These are phyloP conservation scores for Chiua sp. DNA, from an alignment of 1,284 basidiomycete species.

Conservation along the genomic window DNA sequence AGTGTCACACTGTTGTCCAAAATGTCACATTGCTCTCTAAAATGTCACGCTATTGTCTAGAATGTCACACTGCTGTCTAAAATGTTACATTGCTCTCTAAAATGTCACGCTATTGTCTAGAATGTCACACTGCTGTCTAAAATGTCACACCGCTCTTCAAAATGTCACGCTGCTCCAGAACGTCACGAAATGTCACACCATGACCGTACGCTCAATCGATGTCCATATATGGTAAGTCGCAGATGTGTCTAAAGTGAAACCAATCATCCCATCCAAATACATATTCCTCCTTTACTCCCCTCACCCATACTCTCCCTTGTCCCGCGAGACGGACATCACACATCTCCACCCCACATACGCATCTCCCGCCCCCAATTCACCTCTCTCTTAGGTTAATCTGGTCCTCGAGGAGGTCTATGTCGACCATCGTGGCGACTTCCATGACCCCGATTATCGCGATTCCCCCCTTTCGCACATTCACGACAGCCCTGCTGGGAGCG, in stretches of 20 bases:
- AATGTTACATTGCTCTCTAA: too few species aligned
- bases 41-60: too few species aligned
- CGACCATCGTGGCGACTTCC: constrained; percentile 64
- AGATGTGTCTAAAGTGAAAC: constrained; percentile 18
- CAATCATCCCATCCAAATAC: constrained; percentile 26
- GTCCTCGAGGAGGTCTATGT: constrained; percentile 50
- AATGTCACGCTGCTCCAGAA: too few species aligned
- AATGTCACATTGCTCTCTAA: too few species aligned
- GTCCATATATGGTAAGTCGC: too few species aligned
- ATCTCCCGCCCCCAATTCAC: constrained; percentile 39
- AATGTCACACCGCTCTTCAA: too few species aligned
- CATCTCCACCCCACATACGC: constrained; percentile 68
- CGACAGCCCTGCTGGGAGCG: constrained; percentile 29
- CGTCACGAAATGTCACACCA: too few species aligned
- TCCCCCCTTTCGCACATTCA: constrained; percentile 50
- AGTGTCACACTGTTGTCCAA: too few species aligned
- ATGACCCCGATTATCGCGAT: constrained; percentile 71
- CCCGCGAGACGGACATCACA: constrained; percentile 52
- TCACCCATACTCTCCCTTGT: constrained; percentile 37
- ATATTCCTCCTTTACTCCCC: constrained; percentile 7
- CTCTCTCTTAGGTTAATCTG: constrained; percentile 31
- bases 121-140: too few species aligned
- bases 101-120: too few species aligned
- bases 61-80: too few species aligned
- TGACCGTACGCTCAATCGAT: too few species aligned